These are phyloP conservation scores for Coprinopsis strossmayeri DNA, from an alignment of 768 basidiomycete species.

Conservation along the genomic window DNA sequence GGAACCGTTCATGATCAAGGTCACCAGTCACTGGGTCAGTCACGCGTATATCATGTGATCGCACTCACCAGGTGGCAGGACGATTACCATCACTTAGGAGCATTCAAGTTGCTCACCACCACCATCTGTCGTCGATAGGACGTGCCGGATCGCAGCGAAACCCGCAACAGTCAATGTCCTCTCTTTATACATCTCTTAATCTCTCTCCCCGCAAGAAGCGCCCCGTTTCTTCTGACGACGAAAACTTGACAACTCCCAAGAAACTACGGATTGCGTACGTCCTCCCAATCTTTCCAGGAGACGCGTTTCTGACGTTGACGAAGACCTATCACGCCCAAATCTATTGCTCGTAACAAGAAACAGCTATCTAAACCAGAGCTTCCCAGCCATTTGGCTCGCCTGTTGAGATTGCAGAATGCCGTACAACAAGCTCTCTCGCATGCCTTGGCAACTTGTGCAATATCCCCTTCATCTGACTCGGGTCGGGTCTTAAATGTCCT, in stretches of 20 bases:
- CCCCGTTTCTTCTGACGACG: constrained; percentile 47
- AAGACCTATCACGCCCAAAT: constrained; percentile 54
- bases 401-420: constrained; percentile 58
- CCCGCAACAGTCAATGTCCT: constrained; percentile 36
- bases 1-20: neutral
- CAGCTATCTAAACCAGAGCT: constrained; percentile 24
- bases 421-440: constrained; percentile 81
- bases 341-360: constrained; percentile 29
- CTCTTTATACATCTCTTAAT: constrained; percentile 53
- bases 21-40: neutral
- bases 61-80: too few relatives aligned
- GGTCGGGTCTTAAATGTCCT: constrained; percentile 73
- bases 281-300: constrained; percentile 4
- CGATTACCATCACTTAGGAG: neutral
- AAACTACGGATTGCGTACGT: constrained; percentile 53
- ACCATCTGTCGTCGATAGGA: neutral
- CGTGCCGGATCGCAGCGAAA: constrained; percentile 12
- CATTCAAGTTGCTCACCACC: constrained; percentile 1
- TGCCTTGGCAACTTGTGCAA: constrained; percentile 76
- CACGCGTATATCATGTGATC: constrained; percentile 1
- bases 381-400: constrained; percentile 54
- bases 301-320: neutral
- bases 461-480: constrained; percentile 69
- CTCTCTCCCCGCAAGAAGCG: constrained; percentile 72
- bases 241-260: constrained; percentile 58